These are phyloP conservation scores for Simplicillium sp. DNA, from an alignment of 2,329 filamentous ascomycete genomes.

Conservation along the genomic window DNA sequence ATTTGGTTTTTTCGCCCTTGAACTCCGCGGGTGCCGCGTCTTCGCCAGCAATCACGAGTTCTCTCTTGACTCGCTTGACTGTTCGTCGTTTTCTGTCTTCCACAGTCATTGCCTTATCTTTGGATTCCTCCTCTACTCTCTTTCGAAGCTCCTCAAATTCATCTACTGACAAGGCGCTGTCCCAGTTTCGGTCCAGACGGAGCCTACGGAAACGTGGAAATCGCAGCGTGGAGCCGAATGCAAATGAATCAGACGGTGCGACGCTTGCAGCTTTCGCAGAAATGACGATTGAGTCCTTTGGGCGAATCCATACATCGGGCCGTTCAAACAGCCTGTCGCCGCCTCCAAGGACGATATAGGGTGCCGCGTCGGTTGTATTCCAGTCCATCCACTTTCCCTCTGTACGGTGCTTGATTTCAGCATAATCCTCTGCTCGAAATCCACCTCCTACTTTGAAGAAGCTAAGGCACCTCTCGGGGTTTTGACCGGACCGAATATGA, in stretches of 20 bases:
- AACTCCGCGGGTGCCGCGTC: conserved; percentile 36
- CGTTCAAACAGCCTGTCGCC: conserved; percentile 61
- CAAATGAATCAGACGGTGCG: conserved; percentile 66
- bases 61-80: conserved; percentile 55
- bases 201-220: conserved; percentile 85
- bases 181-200: conserved; percentile 77
- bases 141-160: conserved; percentile 67
- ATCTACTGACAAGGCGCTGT: conserved; percentile 64
- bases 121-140: conserved; percentile 58
- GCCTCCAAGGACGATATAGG: conserved; percentile 72
- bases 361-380: conserved; percentile 62
- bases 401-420: conserved; percentile 70
- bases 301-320: conserved; percentile 90
- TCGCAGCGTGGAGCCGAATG: conserved; percentile 65
- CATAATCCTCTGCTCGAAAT: conserved; percentile 77
- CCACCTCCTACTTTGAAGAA: conserved; percentile 98
- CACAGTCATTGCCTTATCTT: conserved; percentile 69
- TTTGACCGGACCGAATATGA: conserved; percentile 46
- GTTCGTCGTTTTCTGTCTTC: conserved; percentile 51
- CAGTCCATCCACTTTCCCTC: conserved; percentile 88
- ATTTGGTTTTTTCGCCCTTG: conserved; percentile 44
- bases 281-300: conserved; percentile 77
- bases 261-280: conserved; percentile 83
- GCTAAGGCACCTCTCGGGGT: conserved; percentile 74
- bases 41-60: conserved; percentile 64